These are phyloP conservation scores for Aureobasidium sp. DNA, from an alignment of 2,329 filamentous ascomycete genomes.

Conservation along the genomic window DNA sequence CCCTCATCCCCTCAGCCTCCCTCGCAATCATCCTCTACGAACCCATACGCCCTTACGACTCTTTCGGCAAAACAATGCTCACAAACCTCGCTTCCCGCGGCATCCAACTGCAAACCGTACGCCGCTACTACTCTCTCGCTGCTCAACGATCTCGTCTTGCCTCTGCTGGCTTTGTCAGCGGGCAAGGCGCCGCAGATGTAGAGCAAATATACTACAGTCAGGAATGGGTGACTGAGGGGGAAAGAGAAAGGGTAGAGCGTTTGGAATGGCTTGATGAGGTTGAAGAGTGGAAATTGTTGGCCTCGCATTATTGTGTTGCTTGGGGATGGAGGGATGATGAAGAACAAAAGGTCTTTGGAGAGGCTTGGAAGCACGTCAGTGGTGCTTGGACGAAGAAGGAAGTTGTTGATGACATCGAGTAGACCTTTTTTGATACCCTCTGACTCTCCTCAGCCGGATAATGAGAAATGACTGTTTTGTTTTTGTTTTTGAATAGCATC, in stretches of 20 bases:
- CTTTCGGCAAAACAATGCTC: constrained; percentile 89
- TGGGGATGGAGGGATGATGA: constrained; percentile 69
- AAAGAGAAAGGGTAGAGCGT: constrained; percentile 70
- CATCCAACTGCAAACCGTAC: constrained; percentile 77
- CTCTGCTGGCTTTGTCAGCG: constrained; percentile 55
- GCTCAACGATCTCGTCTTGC: constrained; percentile 62
- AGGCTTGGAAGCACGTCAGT: constrained; percentile 12
- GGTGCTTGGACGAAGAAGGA: constrained; percentile 13
- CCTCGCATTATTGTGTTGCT: constrained; percentile 78
- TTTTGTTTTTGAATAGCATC: too few species aligned
- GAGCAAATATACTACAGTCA: constrained; percentile 53
- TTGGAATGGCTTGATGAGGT: constrained; percentile 90
- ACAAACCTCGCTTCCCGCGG: constrained; percentile 74
- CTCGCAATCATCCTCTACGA: constrained; percentile 74
- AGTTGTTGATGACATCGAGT: constrained; percentile 8
- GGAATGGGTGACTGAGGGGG: constrained; percentile 58
- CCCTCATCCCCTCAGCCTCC: constrained; percentile 34
- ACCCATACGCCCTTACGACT: constrained; percentile 71
- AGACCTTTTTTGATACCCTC: too few species aligned
- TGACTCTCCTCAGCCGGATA: too few species aligned
- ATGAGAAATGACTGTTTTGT: too few species aligned
- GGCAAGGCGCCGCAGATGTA: constrained; percentile 51
- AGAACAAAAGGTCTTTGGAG: constrained; percentile 6
- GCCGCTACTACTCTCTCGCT: constrained; percentile 57
- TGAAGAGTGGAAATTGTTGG: constrained; percentile 85